Conservation (phyloP, 768 basidiomycete genomes). For the Calocybe gangraenosa region DNA sequence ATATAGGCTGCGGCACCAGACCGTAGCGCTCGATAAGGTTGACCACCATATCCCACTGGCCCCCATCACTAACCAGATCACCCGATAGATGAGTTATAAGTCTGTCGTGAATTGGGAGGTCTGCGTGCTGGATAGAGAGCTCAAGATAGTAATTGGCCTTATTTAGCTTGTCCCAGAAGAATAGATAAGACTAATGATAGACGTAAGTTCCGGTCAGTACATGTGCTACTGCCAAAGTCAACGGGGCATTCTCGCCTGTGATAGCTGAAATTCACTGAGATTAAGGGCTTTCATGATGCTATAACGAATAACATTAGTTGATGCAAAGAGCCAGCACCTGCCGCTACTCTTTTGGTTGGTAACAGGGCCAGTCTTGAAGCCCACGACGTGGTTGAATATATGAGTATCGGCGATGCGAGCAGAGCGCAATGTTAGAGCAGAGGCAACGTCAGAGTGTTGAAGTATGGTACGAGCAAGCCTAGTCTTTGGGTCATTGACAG, state of each 20-base stretch:
- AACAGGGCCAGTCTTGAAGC: conserved; percentile 78
- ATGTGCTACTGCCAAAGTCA: neutral
- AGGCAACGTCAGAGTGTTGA: conserved; percentile 60
- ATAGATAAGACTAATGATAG: conserved; percentile 66
- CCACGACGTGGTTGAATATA: conserved; percentile 79
- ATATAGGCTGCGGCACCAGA: conserved; percentile 76
- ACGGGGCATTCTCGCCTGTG: conserved; percentile 54
- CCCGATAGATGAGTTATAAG: conserved; percentile 71
- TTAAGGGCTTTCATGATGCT: conserved; percentile 82
- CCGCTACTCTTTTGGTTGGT: conserved; percentile 88
- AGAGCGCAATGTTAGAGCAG: conserved; percentile 58
- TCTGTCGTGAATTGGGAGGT: conserved; percentile 78
- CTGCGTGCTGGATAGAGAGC: conserved; percentile 75
- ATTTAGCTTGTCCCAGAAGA: conserved; percentile 97
- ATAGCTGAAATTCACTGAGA: conserved; percentile 86
- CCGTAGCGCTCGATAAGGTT: conserved; percentile 70
- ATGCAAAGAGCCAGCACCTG: conserved; percentile 94
- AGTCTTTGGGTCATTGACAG: conserved; percentile 52
- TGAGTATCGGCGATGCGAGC: conserved; percentile 62
- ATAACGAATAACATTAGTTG: conserved; percentile 82
- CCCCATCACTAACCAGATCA: conserved; percentile 86
- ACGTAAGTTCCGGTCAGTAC: conserved; percentile 1
- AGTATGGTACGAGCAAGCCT: conserved; percentile 77
- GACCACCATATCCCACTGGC: conserved; percentile 91
- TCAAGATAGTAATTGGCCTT: conserved; percentile 93